Base-by-base conservation (phyloP, 2,329 filamentous ascomycete genomes). In the Leptographium procerum region DNA sequence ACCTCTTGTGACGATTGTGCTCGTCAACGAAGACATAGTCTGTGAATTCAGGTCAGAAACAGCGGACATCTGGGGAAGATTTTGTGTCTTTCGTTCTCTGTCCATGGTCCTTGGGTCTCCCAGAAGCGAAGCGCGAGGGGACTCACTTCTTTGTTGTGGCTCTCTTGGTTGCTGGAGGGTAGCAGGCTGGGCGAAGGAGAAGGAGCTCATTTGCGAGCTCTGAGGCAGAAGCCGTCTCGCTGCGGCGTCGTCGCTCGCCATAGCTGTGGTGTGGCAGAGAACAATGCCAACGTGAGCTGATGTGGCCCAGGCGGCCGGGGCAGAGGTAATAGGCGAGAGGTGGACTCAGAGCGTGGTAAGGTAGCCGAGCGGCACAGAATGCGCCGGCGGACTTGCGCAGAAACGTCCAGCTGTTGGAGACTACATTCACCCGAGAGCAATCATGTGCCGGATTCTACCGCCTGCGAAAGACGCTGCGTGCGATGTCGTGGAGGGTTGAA, bases 1-100 rank as follows among this genome's bases (percentile, higher is more conserved):
- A 77, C 66, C 92, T 84, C 75, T 97, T 97, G 74, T 97, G 94
- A 63, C 94, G 87, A 76, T 97, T 97, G 73, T 97, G 94, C 72
- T 97, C 92, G 72, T 97, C 92, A 59, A 97, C 94, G 69, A 97
- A 97, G 67, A 97, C 94, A 88, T 96, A 97, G 72, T 96, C 91
- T 95, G 69, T 19, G 55, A 48, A 28, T 14, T 28, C 31, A 8
- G 14, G 53, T 55, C 19, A 54, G 34, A 40, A 28, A 28, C 13
- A 26, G 22, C 22, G 29, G 29, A 19, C 40, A 19, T 43, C 4
- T 16, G 5, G 7, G 6, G 40, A 43, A 16, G 19, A 16, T 14
- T 24, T 28, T 22, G 26, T 43, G 40, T n/a, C 40, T 19, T 43
- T 43, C 40, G 19, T 22, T 43, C 26, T 29, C 14, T 50, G 16